Percentiles rank a stretch among this genome's conserved stretches.
Evolutionary conservation across 2,329 filamentous ascomycete genomes (phyloP).

Genomic region (Gremmenia infestans): DNA sequence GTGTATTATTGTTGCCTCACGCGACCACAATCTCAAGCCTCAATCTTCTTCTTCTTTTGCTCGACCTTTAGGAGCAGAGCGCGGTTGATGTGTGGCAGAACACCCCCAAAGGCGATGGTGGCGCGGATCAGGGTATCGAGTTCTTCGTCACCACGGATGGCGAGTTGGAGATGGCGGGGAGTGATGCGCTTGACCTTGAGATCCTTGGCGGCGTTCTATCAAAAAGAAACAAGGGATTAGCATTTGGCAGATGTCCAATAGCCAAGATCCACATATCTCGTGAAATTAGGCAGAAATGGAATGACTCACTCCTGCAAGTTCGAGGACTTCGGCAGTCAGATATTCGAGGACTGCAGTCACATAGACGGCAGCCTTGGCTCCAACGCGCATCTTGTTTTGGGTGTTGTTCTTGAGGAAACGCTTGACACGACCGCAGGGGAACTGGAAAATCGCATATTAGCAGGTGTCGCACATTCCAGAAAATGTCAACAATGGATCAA

Average conservation of each 20-base stretch:
- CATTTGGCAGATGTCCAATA: not conserved
- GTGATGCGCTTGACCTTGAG: conserved; percentile 99
- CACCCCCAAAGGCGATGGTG: conserved; percentile 97
- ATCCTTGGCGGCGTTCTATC: conserved; percentile 91
- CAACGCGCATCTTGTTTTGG: conserved; percentile 99
- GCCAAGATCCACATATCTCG: too few species aligned
- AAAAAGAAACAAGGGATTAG: conserved; percentile 12
- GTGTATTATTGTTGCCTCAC: conserved; percentile 6
- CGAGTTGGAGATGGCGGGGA: conserved; percentile 92
- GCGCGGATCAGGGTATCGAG: conserved; percentile 95
- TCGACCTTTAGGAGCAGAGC: conserved; percentile 93
- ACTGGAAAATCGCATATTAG: conserved; percentile 52
- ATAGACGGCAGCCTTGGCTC: conserved; percentile 97
- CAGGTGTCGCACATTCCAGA: not conserved
- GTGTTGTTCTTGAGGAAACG: conserved; percentile 99
- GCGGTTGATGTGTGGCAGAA: conserved; percentile 97
- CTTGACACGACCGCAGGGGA: conserved; percentile 99
- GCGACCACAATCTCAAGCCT: conserved; percentile 29
- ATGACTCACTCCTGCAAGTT: conserved; percentile 77
- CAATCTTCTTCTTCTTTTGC: conserved; percentile 84
- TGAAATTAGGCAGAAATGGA: conserved; percentile 1
- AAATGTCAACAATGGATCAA: not conserved
- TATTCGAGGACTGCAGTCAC: conserved; percentile 98
- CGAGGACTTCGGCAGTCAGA: conserved; percentile 93
- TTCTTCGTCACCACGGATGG: conserved; percentile 97